phyloP scores from a whole-genome alignment of 257 asterid genomes.

The Gynochthodes officinalis region DNA sequence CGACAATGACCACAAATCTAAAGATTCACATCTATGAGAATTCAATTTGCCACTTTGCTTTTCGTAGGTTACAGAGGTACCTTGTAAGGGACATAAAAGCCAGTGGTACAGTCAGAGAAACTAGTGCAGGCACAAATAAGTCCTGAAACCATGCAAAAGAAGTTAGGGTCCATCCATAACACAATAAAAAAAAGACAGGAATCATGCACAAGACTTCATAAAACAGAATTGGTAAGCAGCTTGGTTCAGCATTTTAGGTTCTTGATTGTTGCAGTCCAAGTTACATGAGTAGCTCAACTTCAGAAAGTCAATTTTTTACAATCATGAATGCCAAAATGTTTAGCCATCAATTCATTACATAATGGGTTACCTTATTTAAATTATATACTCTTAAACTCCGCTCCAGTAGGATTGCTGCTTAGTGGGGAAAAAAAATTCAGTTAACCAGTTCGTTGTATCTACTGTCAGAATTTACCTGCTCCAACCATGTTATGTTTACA shows the following conservation, averaged over 20 bases:
- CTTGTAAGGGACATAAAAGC: constrained; percentile 95
- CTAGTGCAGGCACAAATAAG: constrained; percentile 58
- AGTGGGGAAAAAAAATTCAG: no score
- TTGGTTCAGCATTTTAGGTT: not conserved
- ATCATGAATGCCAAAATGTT: not conserved
- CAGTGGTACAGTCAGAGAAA: constrained; percentile 88
- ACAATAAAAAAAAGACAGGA: not conserved
- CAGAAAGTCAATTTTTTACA: not conserved
- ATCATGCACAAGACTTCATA: not conserved
- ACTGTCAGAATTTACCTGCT: not conserved
- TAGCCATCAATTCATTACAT: not conserved
- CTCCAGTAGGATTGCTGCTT: no score
- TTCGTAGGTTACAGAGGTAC: constrained; percentile 39
- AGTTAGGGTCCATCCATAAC: constrained; percentile 1
- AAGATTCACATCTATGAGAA: not conserved
- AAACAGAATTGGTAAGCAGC: not conserved
- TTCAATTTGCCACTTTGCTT: constrained; percentile 8
- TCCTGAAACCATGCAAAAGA: constrained; percentile 49
- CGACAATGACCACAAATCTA: not conserved
- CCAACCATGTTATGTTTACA: not conserved
- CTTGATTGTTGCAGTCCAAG: not conserved
- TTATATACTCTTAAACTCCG: no score
- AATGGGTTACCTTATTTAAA: not conserved
- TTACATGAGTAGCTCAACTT: not conserved
- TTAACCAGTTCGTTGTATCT: not conserved